Conservation (phyloP, 139 green algal species). For the Trebouxia sp. region DNA sequence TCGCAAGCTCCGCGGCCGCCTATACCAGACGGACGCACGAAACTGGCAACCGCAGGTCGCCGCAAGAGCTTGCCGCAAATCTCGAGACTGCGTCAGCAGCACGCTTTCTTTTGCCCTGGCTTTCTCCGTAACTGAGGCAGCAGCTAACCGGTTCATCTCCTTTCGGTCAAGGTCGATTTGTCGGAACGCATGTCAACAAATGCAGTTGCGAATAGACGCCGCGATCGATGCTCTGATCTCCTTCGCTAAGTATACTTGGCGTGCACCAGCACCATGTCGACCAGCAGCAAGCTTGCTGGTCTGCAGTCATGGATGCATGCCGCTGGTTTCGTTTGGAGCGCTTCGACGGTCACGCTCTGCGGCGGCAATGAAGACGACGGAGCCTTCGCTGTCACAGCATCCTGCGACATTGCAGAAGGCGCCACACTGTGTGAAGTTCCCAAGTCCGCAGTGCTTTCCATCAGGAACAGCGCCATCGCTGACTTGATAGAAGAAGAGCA, state of each 20-base stretch:
- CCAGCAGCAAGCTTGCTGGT: not conserved
- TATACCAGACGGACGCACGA: too few species aligned
- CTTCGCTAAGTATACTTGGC: too few species aligned
- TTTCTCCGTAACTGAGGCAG: too few species aligned
- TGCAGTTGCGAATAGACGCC: too few species aligned
- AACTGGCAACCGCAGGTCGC: too few species aligned
- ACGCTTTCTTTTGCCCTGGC: not conserved
- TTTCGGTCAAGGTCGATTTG: not conserved
- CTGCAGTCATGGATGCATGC: not conserved
- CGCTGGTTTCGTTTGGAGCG: not conserved
- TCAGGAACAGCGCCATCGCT: conserved; percentile 43
- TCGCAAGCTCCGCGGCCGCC: too few species aligned
- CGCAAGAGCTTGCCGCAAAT: too few species aligned
- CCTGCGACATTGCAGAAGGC: conserved; percentile 45
- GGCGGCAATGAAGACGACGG: not conserved
- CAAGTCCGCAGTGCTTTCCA: conserved; percentile 56
- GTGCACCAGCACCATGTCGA: too few species aligned
- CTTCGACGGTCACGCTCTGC: not conserved
- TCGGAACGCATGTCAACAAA: too few species aligned
- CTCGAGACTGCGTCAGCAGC: too few species aligned
- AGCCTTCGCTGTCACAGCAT: conserved; percentile 2
- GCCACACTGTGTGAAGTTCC: conserved; percentile 55
- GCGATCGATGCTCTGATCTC: too few species aligned
- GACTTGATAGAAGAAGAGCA: conserved; percentile 50
- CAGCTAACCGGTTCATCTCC: not conserved